Base-by-base conservation (phyloP, 2,329 filamentous ascomycete species). In the Cladosporium sp. region DNA sequence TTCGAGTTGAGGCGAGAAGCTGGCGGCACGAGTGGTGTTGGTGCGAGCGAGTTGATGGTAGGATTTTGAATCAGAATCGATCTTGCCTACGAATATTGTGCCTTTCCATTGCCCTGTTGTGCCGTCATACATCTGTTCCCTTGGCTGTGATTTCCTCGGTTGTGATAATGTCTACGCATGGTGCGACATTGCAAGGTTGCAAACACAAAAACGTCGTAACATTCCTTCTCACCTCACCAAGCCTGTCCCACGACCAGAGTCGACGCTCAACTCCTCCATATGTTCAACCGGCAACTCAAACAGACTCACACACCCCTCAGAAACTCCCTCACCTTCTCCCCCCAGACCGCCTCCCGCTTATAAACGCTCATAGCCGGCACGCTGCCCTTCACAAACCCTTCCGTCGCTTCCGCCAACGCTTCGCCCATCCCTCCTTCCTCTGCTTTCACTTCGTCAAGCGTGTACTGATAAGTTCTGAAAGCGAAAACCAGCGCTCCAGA, bases 381-480 rank as follows among this genome's bases (percentile, higher is more conserved):
- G 74, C 73, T 86, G 0, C 85, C 85, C 52, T 68, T 70, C 37
- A 74, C 77, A 65, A 88, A 66, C 1, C 85, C 85, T 59, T 87
- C 84, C 67, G 87, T 83, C 2, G 84, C 84, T 37, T 70, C 64
- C 0, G 80, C 82, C 55, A 87, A 66, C 7, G 77, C 78, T 65
- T 81, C 78, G 0, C 79, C 83, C 67, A 68, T 69, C 0, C 17
- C 22, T 3, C 42, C 42, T 8, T 34, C 30, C 60, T 87, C 84
- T 4, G 77, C 77, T 65, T 82, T 84, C 47, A 88, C 72, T 52
- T 83, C 75, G 39, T 65, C 64, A 7, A 88, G 68, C 1, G 78
- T 76, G 69, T 87, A 86, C 59, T 78, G 72, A 69, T 86, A 87
- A 15, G 85, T 87, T 70, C 86, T 85, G 69, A 87, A 83, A 0